Conservation (phyloP, 2,329 filamentous ascomycete species). For the Sporothrix luriei region DNA sequence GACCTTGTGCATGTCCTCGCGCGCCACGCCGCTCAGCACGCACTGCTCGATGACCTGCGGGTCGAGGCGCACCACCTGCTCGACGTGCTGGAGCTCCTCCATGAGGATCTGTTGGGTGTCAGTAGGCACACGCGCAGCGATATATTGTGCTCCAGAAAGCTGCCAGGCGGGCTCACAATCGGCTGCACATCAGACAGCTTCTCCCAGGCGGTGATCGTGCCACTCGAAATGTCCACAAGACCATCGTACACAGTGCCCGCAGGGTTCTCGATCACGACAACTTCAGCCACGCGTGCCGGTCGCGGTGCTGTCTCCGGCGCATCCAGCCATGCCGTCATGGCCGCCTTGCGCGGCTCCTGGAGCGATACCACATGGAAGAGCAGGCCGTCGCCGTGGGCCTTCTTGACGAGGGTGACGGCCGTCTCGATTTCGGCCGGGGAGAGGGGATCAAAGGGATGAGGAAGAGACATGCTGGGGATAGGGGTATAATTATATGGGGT, state of each 20-base stretch:
- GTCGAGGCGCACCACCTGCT: conserved; percentile 73
- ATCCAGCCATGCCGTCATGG: conserved; percentile 79
- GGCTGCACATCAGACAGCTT: conserved; percentile 77
- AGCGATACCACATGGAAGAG: conserved; percentile 86
- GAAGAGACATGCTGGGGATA: conserved; percentile 36
- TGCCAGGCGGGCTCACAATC: conserved; percentile 55
- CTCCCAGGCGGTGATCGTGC: conserved; percentile 73
- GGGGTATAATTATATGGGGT: not conserved
- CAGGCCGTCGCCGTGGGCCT: conserved; percentile 68
- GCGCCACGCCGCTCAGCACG: conserved; percentile 75
- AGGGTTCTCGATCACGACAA: conserved; percentile 73
- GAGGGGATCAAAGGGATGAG: conserved; percentile 78
- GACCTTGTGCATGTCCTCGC: conserved; percentile 88
- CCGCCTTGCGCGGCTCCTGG: conserved; percentile 80
- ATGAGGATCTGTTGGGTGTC: conserved; percentile 69
- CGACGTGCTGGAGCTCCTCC: conserved; percentile 83
- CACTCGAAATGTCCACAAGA: conserved; percentile 69
- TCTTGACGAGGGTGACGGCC: conserved; percentile 68
- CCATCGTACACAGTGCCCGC: conserved; percentile 83
- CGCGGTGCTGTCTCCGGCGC: conserved; percentile 61
- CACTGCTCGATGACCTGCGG: conserved; percentile 91
- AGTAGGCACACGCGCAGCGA: not conserved
- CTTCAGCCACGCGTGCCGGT: conserved; percentile 74
- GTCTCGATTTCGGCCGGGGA: conserved; percentile 70
- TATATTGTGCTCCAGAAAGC: too few species aligned